phyloP scores from a whole-genome alignment of 2,329 filamentous ascomycete species.

The Chalaropsis thielavioides region DNA sequence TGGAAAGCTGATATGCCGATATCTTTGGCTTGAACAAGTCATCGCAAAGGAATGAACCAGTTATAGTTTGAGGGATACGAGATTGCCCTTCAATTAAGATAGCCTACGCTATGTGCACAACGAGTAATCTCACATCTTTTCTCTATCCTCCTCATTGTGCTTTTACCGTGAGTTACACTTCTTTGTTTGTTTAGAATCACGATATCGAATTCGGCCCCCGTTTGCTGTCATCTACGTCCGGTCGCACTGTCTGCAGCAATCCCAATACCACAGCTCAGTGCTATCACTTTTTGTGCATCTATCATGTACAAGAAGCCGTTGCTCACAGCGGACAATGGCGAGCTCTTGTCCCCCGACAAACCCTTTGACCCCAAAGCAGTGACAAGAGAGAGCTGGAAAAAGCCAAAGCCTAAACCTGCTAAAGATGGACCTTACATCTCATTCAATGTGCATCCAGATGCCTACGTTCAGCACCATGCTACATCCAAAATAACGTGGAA shows the following conservation, averaged over 20 bases:
- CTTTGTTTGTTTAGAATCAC: neutral
- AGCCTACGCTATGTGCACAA: neutral
- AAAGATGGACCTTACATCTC: slow-evolving; percentile 61
- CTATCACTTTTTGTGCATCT: neutral
- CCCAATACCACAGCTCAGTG: neutral
- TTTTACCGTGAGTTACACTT: neutral
- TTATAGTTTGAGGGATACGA: neutral
- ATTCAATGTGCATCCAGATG: slow-evolving; percentile 78
- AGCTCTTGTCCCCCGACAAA: slow-evolving; percentile 30
- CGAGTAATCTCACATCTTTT: no score
- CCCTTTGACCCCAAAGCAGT: slow-evolving; percentile 79
- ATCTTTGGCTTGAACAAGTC: neutral
- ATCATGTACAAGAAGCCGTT: slow-evolving; percentile 13
- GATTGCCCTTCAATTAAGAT: neutral
- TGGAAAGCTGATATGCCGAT: neutral
- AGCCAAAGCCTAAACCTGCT: slow-evolving; percentile 47
- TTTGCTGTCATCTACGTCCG: neutral
- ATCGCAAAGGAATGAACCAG: neutral
- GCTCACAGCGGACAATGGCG: slow-evolving; percentile 11
- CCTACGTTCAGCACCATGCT: slow-evolving; percentile 50
- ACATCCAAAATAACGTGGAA: slow-evolving; percentile 42
- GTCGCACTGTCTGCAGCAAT: neutral
- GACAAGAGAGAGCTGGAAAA: slow-evolving; percentile 62
- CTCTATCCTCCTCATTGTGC: no score
- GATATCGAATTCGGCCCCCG: neutral